Percentiles rank a stretch among this genome's conserved stretches.
phyloP scores from a whole-genome alignment of 192 early-diverging fungal species.

The Entophlyctis helioformis region DNA sequence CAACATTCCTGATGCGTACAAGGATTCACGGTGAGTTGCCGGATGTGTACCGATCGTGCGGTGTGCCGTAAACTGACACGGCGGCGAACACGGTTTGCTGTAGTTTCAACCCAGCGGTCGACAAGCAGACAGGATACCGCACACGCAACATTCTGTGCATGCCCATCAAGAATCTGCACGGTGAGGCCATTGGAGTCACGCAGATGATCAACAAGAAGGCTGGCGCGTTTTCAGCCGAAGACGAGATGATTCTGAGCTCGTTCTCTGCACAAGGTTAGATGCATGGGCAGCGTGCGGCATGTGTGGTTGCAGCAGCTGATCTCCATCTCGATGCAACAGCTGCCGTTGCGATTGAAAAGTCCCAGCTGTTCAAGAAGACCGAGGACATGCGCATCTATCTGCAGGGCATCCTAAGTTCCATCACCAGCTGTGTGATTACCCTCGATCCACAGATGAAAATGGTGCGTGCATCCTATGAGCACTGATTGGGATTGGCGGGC shows the following conservation, averaged over 20 bases:
- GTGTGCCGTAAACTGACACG: not conserved
- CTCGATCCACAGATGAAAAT: slow-evolving; percentile 15
- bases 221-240: slow-evolving; percentile 27
- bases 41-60: too few species aligned
- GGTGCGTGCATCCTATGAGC: too few species aligned
- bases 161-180: slow-evolving; percentile 35
- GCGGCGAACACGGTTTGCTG: not conserved
- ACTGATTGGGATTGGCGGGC: too few species aligned
- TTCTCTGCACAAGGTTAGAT: slow-evolving; percentile 39
- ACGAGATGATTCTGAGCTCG: slow-evolving; percentile 33
- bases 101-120: slow-evolving; percentile 36
- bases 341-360: slow-evolving; percentile 44
- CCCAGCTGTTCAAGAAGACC: slow-evolving; percentile 38
- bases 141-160: slow-evolving; percentile 34
- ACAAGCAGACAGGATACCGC: slow-evolving; percentile 31
- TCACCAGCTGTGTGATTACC: slow-evolving; percentile 40
- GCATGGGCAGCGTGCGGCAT: not conserved
- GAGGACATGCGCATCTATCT: slow-evolving; percentile 32
- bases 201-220: slow-evolving; percentile 39
- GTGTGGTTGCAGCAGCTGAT: too few species aligned
- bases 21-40: slow-evolving; percentile 15
- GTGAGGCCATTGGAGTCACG: slow-evolving; percentile 32
- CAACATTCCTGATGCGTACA: slow-evolving; percentile 34
- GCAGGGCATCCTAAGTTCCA: slow-evolving; percentile 26
- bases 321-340: slow-evolving; percentile 17